phyloP scores from a whole-genome alignment of 805 yeast genomes.

The Debaryomyces prosopidis region DNA sequence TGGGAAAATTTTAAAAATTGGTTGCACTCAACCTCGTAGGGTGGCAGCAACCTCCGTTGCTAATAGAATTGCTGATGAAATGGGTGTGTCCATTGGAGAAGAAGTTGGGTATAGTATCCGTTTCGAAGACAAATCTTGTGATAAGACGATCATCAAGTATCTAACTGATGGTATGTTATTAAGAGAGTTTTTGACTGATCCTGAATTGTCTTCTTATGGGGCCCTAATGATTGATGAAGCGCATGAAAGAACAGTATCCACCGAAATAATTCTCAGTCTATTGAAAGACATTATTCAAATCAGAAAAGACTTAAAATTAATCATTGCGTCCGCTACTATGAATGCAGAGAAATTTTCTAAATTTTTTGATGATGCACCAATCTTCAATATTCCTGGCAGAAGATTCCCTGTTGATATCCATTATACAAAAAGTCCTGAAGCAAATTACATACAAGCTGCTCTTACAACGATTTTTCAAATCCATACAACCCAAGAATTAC shows the following conservation, averaged over 20 bases:
- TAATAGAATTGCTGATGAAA: conserved; percentile 86
- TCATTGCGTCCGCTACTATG: conserved; percentile 93
- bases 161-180: conserved; percentile 95
- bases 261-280: conserved; percentile 79
- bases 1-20: conserved; percentile 47
- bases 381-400: conserved; percentile 88
- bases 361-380: conserved; percentile 82
- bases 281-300: conserved; percentile 65
- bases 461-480: conserved; percentile 85
- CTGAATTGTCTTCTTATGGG: conserved; percentile 65
- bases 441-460: conserved; percentile 88
- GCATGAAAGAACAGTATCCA: conserved; percentile 92
- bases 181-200: conserved; percentile 79
- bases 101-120: conserved; percentile 89
- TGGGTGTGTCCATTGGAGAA: conserved; percentile 74
- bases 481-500: conserved; percentile 62
- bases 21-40: conserved; percentile 92
- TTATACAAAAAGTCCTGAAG: conserved; percentile 84
- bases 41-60: conserved; percentile 96
- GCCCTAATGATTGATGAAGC: conserved; percentile 96
- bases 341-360: conserved; percentile 85
- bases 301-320: conserved; percentile 69
- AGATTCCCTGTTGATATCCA: conserved; percentile 87
- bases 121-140: conserved; percentile 76
- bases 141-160: conserved; percentile 74